A percentile compares a stretch with the other conserved stretches of the same genome.
Evolutionary conservation across 768 basidiomycete genomes (phyloP).

Genomic region (Termitomyces sp.): DNA sequence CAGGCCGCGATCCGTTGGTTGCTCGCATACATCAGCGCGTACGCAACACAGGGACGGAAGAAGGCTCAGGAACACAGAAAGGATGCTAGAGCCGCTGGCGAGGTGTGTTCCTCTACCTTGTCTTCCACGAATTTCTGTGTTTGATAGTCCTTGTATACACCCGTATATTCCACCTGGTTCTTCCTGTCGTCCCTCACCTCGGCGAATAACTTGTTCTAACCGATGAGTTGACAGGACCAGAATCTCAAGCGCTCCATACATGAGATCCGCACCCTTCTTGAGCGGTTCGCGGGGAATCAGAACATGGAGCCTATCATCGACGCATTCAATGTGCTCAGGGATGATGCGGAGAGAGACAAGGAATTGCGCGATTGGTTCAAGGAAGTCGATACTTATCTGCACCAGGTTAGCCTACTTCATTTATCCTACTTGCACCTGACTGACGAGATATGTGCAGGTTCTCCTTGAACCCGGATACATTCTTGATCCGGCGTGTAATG

Average conservation of each 20-base stretch:
- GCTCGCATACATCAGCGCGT: constrained; percentile 55
- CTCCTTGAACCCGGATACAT: constrained; percentile 83
- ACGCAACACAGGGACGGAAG: constrained; percentile 44
- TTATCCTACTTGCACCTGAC: background rate
- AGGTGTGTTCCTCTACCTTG: constrained; percentile 18
- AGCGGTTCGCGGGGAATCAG: constrained; percentile 81
- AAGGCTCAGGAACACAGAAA: constrained; percentile 17
- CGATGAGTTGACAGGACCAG: constrained; percentile 33
- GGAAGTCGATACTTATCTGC: constrained; percentile 54
- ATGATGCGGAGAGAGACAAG: constrained; percentile 70
- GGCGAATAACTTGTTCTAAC: background rate
- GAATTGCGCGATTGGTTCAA: constrained; percentile 73
- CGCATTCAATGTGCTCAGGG: constrained; percentile 64
- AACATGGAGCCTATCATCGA: constrained; percentile 66
- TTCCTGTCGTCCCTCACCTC: too few species aligned
- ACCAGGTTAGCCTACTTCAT: constrained; percentile 38
- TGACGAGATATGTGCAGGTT: constrained; percentile 28
- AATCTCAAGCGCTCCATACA: constrained; percentile 48
- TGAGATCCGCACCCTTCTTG: constrained; percentile 77
- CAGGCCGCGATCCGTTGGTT: constrained; percentile 78
- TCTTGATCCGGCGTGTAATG: constrained; percentile 70
- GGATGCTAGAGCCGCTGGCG: constrained; percentile 15
- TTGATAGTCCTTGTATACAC: background rate
- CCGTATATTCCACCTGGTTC: background rate
- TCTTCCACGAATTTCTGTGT: background rate